phyloP scores from a whole-genome alignment of 768 basidiomycete genomes.

The Gloeostereum incarnatum region DNA sequence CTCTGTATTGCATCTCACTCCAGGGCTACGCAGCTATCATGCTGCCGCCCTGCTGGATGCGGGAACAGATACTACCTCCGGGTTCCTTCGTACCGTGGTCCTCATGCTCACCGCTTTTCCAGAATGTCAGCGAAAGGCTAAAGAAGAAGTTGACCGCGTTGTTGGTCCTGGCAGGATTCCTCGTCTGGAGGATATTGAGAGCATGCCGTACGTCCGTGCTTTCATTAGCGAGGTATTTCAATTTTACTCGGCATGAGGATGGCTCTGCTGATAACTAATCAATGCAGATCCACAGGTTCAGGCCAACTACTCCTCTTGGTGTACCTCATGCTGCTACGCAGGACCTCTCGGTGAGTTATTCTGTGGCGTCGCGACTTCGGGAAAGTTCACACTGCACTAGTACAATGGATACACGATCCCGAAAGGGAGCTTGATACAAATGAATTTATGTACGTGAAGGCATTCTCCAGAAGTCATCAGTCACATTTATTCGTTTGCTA shows the following conservation, averaged over 20 bases:
- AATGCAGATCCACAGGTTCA: constrained; percentile 11
- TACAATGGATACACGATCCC: constrained; percentile 8
- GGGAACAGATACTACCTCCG: constrained; percentile 19
- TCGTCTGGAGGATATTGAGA: constrained; percentile 7
- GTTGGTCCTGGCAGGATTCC: constrained; percentile 11
- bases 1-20: not conserved
- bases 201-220: constrained; percentile 14
- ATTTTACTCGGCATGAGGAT: not conserved
- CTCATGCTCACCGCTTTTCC: constrained; percentile 16
- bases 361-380: not conserved
- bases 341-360: not conserved
- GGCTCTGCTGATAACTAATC: not conserved
- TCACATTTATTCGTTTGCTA: not conserved
- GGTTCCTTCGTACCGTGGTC: constrained; percentile 12
- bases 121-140: constrained; percentile 15
- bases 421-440: constrained; percentile 8
- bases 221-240: constrained; percentile 10
- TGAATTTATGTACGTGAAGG: constrained; percentile 11
- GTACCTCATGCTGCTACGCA: constrained; percentile 10
- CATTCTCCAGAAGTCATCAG: not conserved
- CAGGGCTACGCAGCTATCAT: constrained; percentile 18
- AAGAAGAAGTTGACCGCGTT: constrained; percentile 16
- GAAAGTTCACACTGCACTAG: not conserved
- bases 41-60: constrained; percentile 17
- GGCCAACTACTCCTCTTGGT: constrained; percentile 11